Conservation (phyloP, 148 eudicot species). For the Talinum fruticosum region DNA sequence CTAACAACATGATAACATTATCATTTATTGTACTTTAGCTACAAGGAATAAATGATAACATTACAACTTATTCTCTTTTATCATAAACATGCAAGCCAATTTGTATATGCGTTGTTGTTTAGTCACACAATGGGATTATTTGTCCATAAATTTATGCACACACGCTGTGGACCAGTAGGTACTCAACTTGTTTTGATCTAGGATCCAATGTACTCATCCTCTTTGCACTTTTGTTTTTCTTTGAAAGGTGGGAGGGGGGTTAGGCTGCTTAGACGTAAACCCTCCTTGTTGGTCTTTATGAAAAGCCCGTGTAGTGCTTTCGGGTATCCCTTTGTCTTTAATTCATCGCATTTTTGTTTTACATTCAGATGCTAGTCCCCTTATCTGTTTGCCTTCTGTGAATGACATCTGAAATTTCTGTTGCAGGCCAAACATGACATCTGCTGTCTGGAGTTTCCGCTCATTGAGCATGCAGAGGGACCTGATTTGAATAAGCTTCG, state of each 20-base stretch:
- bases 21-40: neutral
- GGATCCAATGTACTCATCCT: neutral
- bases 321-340: neutral
- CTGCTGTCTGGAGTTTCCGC: slow-evolving; percentile 82
- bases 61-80: too few species aligned
- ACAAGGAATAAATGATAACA: too few species aligned
- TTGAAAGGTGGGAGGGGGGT: too few species aligned
- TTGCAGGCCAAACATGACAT: slow-evolving; percentile 66
- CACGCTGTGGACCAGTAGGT: neutral
- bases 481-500: slow-evolving; percentile 65
- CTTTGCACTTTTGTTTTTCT: neutral
- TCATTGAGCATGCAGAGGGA: slow-evolving; percentile 69
- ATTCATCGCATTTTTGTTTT: too few species aligned
- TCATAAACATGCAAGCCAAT: too few species aligned
- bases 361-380: neutral
- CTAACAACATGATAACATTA: neutral
- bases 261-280: neutral
- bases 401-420: neutral
- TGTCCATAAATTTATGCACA: neutral
- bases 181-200: neutral
- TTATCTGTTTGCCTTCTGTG: neutral
- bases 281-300: neutral
- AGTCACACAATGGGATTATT: neutral
- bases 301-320: neutral
- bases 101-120: neutral